A percentile compares a stretch with the other conserved stretches of the same genome.
phyloP scores from a whole-genome alignment of 164 flowering plant genomes.

The Pachysandra terminalis region DNA sequence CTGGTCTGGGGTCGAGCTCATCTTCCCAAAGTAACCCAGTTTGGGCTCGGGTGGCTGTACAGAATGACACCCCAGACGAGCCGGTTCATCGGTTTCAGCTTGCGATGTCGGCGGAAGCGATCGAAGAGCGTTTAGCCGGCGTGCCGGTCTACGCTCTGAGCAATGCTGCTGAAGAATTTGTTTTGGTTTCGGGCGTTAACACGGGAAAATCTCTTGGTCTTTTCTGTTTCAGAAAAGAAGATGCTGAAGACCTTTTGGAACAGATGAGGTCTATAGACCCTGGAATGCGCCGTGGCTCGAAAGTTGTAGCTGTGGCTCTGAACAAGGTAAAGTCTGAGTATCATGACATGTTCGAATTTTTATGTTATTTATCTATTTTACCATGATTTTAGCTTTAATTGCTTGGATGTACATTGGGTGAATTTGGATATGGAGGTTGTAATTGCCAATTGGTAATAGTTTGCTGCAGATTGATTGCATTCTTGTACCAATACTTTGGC shows the following conservation, averaged over 20 bases:
- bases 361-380: neutral
- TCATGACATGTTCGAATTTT: neutral
- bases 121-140: conserved; percentile 79
- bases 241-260: conserved; percentile 68
- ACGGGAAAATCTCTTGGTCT: conserved; percentile 57
- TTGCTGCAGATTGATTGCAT: too few species aligned
- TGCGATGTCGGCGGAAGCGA: conserved; percentile 37
- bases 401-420: neutral
- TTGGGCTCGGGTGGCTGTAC: conserved; percentile 39
- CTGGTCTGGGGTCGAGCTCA: conserved; percentile 11
- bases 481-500: too few species aligned
- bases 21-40: conserved; percentile 9
- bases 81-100: conserved; percentile 6
- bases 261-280: conserved; percentile 73
- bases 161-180: conserved; percentile 68
- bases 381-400: neutral
- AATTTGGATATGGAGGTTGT: neutral
- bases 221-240: conserved; percentile 71
- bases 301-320: conserved; percentile 76
- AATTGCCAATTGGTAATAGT: neutral
- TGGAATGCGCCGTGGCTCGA: conserved; percentile 50
- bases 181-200: conserved; percentile 61
- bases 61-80: conserved; percentile 1
- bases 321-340: conserved; percentile 51
- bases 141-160: conserved; percentile 77